phyloP scores from a whole-genome alignment of 306 rosid genomes.

The Prunus persica region DNA sequence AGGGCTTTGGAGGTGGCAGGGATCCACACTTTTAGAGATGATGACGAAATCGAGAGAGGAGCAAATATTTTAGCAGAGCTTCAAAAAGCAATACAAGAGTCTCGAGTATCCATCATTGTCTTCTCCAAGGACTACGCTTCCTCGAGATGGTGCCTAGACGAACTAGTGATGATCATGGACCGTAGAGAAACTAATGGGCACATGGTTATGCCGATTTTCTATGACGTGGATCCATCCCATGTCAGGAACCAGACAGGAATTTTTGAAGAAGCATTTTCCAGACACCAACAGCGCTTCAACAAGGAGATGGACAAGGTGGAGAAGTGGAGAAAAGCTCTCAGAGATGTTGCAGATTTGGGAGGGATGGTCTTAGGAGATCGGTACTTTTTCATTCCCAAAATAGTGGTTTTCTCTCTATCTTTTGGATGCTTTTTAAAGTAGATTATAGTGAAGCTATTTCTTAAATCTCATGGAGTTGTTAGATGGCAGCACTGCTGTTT shows the following conservation, averaged over 20 bases:
- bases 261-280: not conserved
- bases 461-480: no score
- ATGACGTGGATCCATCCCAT: not conserved
- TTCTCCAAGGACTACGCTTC: conserved; percentile 1
- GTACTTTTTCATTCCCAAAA: not conserved
- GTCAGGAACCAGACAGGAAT: not conserved
- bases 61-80: not conserved
- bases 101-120: not conserved
- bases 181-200: not conserved
- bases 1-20: not conserved
- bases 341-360: not conserved
- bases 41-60: conserved; percentile 3
- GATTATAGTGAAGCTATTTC: not conserved
- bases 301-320: not conserved
- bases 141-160: not conserved
- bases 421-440: no score
- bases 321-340: not conserved
- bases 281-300: not conserved
- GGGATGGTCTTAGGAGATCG: not conserved
- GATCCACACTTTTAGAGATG: conserved; percentile 7
- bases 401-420: no score
- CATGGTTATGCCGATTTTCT: not conserved
- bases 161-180: not conserved
- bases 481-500: not conserved
- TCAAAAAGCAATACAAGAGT: not conserved